Base-by-base conservation (phyloP, 2,329 filamentous ascomycete species). In the Gremmenia infestans region DNA sequence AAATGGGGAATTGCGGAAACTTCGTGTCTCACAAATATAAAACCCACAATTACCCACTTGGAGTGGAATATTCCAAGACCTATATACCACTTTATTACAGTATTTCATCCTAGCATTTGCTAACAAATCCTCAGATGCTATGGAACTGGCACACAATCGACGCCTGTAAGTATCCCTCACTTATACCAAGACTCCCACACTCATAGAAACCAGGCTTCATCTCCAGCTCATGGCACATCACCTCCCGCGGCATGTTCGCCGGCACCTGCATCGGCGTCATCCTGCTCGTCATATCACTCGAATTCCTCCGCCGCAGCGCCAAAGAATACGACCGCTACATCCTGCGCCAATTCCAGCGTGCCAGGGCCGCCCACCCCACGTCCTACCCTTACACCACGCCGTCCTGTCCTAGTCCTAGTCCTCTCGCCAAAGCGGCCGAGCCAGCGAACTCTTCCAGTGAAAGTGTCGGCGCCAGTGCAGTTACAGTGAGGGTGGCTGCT, bases 111-210 rank as follows among this genome's bases (percentile, higher is more conserved):
- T 25, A 48, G 36, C 7, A 43, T 40, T 11, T 48, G 17, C 48
- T 57, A 15, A 61, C 42, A 32, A 17, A 11, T 14, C 32, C 55
- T 15, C 23, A 89, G 86, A 91, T 91, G 88, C 75, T 89, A 42
- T 90, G 87, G 86, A 91, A 91, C 71, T 89, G 86, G 86, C 78
- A 88, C 70, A 87, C 85, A 3, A 75, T 88, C 68, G 83, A 88
- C 68, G 73, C 85, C 19, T 90, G 85, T 65, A 43, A 22, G 54
- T 52, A 15, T 9, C n/a, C n/a, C 39, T 25, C 28, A 9, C 32
- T 11, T 45, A 28, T 25, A 49, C 11, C 15, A n/a, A 11, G 14
- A 40, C 36, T 35, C 32, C 50, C 37, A 23, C 25, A 43, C 42
- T 28, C 17, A 23, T 5, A 14, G 48, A 17, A 7, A 17, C n/a